These are phyloP conservation scores for Acanthamoeba polyphaga DNA, from an alignment of 208 protist genomes.

Conservation along the genomic window DNA sequence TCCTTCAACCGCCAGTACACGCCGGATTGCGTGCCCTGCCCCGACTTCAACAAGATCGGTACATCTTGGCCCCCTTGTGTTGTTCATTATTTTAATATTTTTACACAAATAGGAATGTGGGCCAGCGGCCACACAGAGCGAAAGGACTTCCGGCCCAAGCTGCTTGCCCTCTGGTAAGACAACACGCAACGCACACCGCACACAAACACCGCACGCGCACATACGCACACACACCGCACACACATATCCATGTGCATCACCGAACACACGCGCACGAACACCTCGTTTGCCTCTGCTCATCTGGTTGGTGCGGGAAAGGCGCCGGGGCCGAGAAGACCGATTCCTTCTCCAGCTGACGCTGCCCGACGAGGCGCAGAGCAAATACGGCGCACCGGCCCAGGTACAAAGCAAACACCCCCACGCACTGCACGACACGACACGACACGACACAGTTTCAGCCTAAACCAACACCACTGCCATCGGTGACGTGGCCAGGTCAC, in stretches of 20 bases:
- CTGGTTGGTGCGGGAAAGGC: not conserved
- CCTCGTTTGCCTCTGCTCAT: not conserved
- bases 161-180: not conserved
- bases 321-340: not conserved
- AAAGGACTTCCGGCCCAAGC: not conserved
- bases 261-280: too few relatives aligned
- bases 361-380: not conserved
- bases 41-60: slow-evolving; percentile 43
- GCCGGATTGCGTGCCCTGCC: not conserved
- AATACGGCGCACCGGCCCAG: slow-evolving; percentile 5
- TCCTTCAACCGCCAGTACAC: slow-evolving; percentile 12
- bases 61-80: too few relatives aligned
- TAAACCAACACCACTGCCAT: too few relatives aligned
- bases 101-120: slow-evolving; percentile 30
- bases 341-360: not conserved
- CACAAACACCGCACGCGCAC: too few relatives aligned
- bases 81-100: too few relatives aligned
- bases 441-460: too few relatives aligned
- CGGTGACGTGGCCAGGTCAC: not conserved
- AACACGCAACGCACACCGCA: not conserved
- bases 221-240: not conserved
- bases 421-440: too few relatives aligned
- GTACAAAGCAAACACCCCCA: too few relatives aligned
- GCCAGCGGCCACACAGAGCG: not conserved
- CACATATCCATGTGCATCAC: too few relatives aligned